Evolutionary conservation across 169 alveolate genomes (phyloP), one percentile per base, ranked within the genome.

Genomic region (Plasmodium coatneyi): DNA sequence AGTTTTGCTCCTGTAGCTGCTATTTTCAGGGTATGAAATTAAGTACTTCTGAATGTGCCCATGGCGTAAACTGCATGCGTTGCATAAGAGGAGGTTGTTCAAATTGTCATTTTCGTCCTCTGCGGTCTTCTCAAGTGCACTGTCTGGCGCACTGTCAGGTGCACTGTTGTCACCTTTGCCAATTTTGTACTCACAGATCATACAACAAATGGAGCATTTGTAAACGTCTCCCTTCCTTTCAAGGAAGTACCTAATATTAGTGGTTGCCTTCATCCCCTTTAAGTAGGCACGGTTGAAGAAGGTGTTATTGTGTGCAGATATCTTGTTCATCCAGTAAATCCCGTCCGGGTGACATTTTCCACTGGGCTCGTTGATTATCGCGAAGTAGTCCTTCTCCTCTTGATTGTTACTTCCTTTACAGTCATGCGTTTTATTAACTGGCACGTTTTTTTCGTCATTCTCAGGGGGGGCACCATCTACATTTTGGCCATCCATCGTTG

Each of bases 121-220:
- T 76, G 52, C 71, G 36, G n/a, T 41, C 12, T 16, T n/a, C 5
- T 32, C 46, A 0, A n/a, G n/a, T n/a, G n/a, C n/a, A n/a, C n/a
- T n/a, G n/a, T n/a, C n/a, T n/a, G n/a, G n/a, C n/a, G n/a, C 28
- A 36, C 52, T 22, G 6, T 32, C 32, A 25, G 32, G 19, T 25
- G 28, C 28, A 66, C 74, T 22, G 16, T 36, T 32, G 3, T 72
- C 70, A 52, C 41, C 46, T 52, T 43, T 25, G 25, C 41, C 79
- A 56, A 7, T 60, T 41, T 19, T 82, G n/a, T 76, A 56, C 19
- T 86, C 60, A 86, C 34, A 74, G 16, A 86, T 49, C 79, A 86
- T 86, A 76, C 93, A 86, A 19, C 93, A 86, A 25, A 86, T 72
- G 52, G 93, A 86, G 72, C 93, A 86, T 36, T 86, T 86, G 46